phyloP scores from a whole-genome alignment of 768 basidiomycete genomes.

The Myochromella boudieri region DNA sequence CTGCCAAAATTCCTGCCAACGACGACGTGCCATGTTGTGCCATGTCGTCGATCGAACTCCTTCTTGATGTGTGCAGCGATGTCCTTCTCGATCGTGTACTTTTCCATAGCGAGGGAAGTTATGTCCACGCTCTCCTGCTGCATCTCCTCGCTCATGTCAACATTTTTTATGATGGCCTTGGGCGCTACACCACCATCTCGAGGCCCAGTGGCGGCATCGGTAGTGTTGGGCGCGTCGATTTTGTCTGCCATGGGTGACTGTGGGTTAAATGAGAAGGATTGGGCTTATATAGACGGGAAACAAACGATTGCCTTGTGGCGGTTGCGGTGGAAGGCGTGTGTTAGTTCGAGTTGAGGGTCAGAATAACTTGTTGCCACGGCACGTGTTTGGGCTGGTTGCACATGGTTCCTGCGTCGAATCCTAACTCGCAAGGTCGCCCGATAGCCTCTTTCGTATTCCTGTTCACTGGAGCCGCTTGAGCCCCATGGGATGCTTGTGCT shows the following conservation, averaged over 20 bases:
- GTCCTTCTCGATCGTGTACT: conserved; percentile 95
- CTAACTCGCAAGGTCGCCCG: conserved; percentile 6
- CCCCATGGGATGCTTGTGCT: conserved; percentile 10
- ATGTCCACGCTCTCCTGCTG: conserved; percentile 93
- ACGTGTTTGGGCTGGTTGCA: conserved; percentile 20
- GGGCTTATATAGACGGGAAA: conserved; percentile 7
- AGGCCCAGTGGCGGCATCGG: conserved; percentile 46
- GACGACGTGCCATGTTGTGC: conserved; percentile 97
- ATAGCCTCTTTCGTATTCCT: conserved; percentile 17
- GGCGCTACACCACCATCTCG: conserved; percentile 42
- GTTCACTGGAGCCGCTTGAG: conserved; percentile 12
- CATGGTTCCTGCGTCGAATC: conserved; percentile 16
- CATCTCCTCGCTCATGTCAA: conserved; percentile 97
- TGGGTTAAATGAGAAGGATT: conserved; percentile 8
- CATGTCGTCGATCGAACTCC: conserved; percentile 91
- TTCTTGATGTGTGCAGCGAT: conserved; percentile 98
- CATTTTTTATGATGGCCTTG: conserved; percentile 94
- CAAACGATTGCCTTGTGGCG: conserved; percentile 12
- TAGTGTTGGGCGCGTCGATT: conserved; percentile 57
- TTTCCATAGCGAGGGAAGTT: conserved; percentile 80
- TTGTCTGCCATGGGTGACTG: conserved; percentile 49
- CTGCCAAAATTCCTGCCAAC: conserved; percentile 99
- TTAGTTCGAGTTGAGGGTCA: conserved; percentile 15
- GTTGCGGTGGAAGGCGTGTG: conserved; percentile 15
- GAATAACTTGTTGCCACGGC: conserved; percentile 15